Base-by-base conservation (phyloP, 805 yeast species). In the Teunomyces cretensis region DNA sequence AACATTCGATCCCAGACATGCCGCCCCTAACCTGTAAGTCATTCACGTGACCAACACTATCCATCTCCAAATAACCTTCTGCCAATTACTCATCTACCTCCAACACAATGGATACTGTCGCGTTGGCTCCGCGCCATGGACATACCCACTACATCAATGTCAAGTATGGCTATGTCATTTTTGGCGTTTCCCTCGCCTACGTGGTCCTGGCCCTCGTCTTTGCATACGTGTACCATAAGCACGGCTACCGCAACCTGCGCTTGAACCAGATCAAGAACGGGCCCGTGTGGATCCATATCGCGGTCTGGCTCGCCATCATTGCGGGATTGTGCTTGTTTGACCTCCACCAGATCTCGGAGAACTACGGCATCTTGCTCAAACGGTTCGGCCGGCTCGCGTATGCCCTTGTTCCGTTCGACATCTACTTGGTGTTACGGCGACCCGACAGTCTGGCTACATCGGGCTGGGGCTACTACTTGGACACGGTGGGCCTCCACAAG, bases 321-420 rank as follows among this genome's bases (percentile, higher is more conserved):
- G 19, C 62, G 12, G 53, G 58, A 0, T 44, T 77, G 2, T 36
- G 62, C 55, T 36, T 65, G 60, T 44, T 67, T 60, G 62, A 74
- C 57, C 50, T 71, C 56, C 42, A 63, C 27, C 44, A 62, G 42
- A 48, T 61, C 26, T 57, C 58, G 39, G 65, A 56, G 45, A 61
- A 66, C 19, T 59, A 69, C 44, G 57, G 57, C 30, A 70, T 63
- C 5, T 68, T 68, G 53, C 76, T 65, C 27, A 85, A 83, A 56
- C 66, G 92, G 40, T 53, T 76, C 28, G 95, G 91, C 1, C 68
- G 92, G 42, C 49, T 86, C 8, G 67, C 83, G 1, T 84, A 79
- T 54, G 74, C 76, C 1, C 61, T 86, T 38, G 60, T 82, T 2
- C 84, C 89, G 0, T 61, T 86, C 28, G 79, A 80, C 51, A 64